Conservation (phyloP, 202 grass and related monocot genomes). For the Setaria viridis region DNA sequence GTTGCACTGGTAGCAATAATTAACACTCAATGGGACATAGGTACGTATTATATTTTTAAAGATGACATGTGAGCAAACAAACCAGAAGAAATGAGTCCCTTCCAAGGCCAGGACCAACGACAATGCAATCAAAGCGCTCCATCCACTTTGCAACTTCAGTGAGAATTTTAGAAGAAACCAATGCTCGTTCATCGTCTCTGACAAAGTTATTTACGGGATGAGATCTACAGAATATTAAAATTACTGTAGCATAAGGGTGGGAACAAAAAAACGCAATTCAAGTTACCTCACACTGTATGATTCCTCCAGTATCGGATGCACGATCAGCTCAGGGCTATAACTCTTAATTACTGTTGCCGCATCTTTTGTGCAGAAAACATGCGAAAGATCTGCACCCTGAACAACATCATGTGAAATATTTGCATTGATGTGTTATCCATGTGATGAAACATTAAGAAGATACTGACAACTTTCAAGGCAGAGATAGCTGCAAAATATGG, state of each 20-base stretch:
- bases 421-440: constrained; percentile 1
- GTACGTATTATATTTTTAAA: constrained; percentile 4
- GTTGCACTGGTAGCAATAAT: background rate
- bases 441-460: constrained; percentile 23
- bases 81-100: constrained; percentile 97
- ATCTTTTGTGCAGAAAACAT: constrained; percentile 98
- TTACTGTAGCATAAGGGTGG: background rate
- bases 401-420: constrained; percentile 40
- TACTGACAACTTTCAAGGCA: constrained; percentile 90
- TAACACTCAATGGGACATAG: background rate
- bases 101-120: constrained; percentile 93
- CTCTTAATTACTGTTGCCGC: constrained; percentile 97
- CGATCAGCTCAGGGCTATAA: constrained; percentile 95
- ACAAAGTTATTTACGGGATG: constrained; percentile 15
- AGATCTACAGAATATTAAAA: background rate
- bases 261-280: background rate
- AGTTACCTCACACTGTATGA: constrained; percentile 93
- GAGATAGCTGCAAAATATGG: constrained; percentile 98
- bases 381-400: constrained; percentile 95
- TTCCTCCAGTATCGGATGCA: constrained; percentile 93
- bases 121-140: constrained; percentile 92
- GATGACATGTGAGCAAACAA: constrained; percentile 33
- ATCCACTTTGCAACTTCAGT: constrained; percentile 89
- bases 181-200: constrained; percentile 74
- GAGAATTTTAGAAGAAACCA: constrained; percentile 72